Evolutionary conservation across 805 yeast genomes (phyloP), one percentile per base, ranked within the genome.

Genomic region (Saturnispora quitensis): DNA sequence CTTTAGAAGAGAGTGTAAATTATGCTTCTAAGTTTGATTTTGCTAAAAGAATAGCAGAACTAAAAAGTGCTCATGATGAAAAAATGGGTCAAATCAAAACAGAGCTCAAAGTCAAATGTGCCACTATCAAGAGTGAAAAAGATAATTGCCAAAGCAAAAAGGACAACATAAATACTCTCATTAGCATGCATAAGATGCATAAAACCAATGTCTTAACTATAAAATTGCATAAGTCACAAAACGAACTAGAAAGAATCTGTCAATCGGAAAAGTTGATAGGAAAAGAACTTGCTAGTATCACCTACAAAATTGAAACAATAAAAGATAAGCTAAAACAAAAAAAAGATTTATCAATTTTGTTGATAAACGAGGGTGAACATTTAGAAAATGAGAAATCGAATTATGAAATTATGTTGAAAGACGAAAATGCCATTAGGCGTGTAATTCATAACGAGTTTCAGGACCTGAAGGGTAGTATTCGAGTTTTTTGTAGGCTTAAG

Each of bases 401-500:
- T 52, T 55, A 62, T 61, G 12, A 52, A 52, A 17, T 48, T 54
- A 5, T 63, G 69, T 22, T 62, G 68, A 52, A 53, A 47, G 60
- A 60, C 34, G 68, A 68, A 44, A 65, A 63, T 22, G 54, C 49
- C 28, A 53, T 45, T 36, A 72, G 97, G 54, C 70, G 96, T 9
- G 60, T 68, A 13, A 64, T 86, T 1, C 97, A 89, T 61, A 82
- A 87, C 61, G 74, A 73, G 55, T 69, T 91, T 5, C 97, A 89
- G 65, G 96, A 88, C 54, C 65, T 91, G 38, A 86, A 89, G 65
- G 98, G 99, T 1, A 93, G 89, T 60, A 89, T 93, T 34, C 70
- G 98, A 45, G 97, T 91, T 0, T 88, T 84, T 60, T 91, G 97
- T 63, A 74, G 99, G 38, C 73, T 91, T 5, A 74, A 95, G 50